phyloP scores from a whole-genome alignment of 78 protist species.

The Dictyostelium citrinum region DNA sequence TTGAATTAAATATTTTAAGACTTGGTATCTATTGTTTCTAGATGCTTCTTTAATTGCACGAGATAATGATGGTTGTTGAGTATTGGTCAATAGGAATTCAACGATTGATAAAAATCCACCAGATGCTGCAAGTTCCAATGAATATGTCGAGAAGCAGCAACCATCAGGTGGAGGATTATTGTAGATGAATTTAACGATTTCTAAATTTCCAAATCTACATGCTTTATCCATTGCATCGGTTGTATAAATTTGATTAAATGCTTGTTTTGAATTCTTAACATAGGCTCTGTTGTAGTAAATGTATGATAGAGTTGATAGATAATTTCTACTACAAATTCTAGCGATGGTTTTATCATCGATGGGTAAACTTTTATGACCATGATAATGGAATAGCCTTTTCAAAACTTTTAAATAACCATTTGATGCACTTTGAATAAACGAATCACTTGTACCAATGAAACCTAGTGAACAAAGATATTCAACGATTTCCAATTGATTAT shows the following conservation, averaged over 20 bases:
- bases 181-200: background rate
- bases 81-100: background rate
- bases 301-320: background rate
- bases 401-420: background rate
- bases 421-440: background rate
- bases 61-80: background rate
- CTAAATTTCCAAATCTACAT: background rate
- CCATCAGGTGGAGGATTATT: background rate
- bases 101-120: background rate
- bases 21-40: background rate
- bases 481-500: constrained; percentile 6
- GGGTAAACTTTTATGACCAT: background rate
- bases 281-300: background rate
- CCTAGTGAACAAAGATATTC: constrained; percentile 6
- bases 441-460: background rate
- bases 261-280: background rate
- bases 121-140: background rate
- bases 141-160: background rate
- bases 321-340: background rate
- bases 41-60: background rate
- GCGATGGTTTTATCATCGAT: background rate
- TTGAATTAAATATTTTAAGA: background rate
- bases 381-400: background rate
- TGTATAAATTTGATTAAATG: background rate
- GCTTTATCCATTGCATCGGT: constrained; percentile 5